These are phyloP conservation scores for Thalia dealbata DNA, from an alignment of 176 grass and related monocot genomes.

Conservation along the genomic window DNA sequence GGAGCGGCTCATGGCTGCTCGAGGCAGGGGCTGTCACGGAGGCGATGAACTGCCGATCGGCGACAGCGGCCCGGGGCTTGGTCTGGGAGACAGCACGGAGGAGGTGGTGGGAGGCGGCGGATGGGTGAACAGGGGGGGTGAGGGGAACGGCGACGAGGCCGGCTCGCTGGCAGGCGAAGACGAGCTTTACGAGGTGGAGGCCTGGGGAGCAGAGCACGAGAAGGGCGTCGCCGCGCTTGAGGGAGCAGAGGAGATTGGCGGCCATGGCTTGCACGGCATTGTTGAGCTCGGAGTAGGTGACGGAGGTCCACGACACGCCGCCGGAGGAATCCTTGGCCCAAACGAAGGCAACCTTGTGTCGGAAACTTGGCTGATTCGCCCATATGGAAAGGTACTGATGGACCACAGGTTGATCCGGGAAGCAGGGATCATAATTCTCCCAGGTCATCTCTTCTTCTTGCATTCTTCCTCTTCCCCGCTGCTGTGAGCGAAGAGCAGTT, in stretches of 20 bases:
- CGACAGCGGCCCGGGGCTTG: slow-evolving; percentile 27
- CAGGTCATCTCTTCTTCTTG: slow-evolving; percentile 22
- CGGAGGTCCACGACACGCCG: slow-evolving; percentile 3
- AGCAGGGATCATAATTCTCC: slow-evolving; percentile 62
- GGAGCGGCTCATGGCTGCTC: neutral
- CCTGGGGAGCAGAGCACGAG: slow-evolving; percentile 45
- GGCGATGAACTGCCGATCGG: slow-evolving; percentile 15
- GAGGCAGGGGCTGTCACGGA: neutral
- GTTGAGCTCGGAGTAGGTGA: slow-evolving; percentile 42
- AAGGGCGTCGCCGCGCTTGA: slow-evolving; percentile 30
- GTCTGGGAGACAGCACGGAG: slow-evolving; percentile 36
- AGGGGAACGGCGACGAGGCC: slow-evolving; percentile 40
- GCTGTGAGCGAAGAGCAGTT: neutral
- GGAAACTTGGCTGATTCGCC: slow-evolving; percentile 35
- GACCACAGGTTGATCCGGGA: slow-evolving; percentile 55
- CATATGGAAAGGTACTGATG: slow-evolving; percentile 47
- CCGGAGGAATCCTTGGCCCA: slow-evolving; percentile 20
- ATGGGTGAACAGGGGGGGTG: slow-evolving; percentile 26
- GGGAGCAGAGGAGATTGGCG: slow-evolving; percentile 20
- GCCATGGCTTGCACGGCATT: slow-evolving; percentile 31
- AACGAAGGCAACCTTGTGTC: slow-evolving; percentile 33
- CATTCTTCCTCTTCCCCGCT: neutral
- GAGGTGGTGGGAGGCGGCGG: slow-evolving; percentile 19
- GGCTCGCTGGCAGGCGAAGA: slow-evolving; percentile 58
- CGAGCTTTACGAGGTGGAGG: slow-evolving; percentile 34